phyloP scores from a whole-genome alignment of 140 eudicot species.

The Flaveria floridana region DNA sequence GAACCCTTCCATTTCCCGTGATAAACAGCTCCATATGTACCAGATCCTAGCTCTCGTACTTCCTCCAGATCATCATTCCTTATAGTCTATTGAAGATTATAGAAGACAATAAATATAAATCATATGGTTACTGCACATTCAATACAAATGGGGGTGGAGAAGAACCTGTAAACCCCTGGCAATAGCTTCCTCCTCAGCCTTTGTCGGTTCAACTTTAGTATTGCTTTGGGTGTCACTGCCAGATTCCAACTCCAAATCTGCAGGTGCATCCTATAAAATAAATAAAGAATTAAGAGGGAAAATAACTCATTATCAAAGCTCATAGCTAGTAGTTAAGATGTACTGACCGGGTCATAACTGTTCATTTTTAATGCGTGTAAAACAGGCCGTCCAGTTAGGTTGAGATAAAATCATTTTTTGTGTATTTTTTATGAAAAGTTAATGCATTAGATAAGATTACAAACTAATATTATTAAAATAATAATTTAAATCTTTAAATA shows the following conservation, averaged over 20 bases:
- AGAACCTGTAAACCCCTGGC: conserved; percentile 86
- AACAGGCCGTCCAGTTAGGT: neutral
- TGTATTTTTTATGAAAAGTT: neutral
- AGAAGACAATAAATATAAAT: neutral
- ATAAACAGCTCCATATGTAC: conserved; percentile 67
- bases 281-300: conserved; percentile 1
- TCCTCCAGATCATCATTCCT: conserved; percentile 56
- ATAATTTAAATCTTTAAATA: neutral
- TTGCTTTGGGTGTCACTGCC: conserved; percentile 49
- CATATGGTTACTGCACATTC: neutral
- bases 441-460: neutral
- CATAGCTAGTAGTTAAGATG: neutral
- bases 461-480: neutral
- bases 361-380: neutral
- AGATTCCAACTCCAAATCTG: conserved; percentile 54
- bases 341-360: neutral
- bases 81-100: conserved; percentile 40
- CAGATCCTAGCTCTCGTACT: conserved; percentile 59
- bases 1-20: conserved; percentile 75
- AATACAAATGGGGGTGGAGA: conserved; percentile 13
- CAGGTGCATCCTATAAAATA: conserved; percentile 52
- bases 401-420: neutral
- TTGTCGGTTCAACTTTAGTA: conserved; percentile 76
- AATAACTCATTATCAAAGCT: neutral
- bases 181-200: conserved; percentile 94